Evolutionary conservation across 202 grass and related monocot genomes (phyloP).

Genomic region (Digitaria exilis): DNA sequence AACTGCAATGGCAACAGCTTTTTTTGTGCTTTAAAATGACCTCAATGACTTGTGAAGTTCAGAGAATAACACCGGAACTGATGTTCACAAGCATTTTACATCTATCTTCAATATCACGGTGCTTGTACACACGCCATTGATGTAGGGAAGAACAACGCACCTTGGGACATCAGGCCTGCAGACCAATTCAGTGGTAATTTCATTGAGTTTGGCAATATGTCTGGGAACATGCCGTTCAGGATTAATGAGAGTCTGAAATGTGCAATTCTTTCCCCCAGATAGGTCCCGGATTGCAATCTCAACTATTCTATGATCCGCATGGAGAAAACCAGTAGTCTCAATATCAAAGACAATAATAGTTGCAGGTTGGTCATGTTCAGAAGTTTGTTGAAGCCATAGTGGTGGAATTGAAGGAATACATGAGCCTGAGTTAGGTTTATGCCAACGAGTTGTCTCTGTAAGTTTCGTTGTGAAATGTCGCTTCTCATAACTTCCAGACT

Average conservation of each 20-base stretch:
- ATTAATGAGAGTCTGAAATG: slow-evolving; percentile 75
- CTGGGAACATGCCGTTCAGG: slow-evolving; percentile 37
- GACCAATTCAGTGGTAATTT: slow-evolving; percentile 53
- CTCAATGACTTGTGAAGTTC: not conserved
- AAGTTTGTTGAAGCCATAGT: slow-evolving; percentile 26
- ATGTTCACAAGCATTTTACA: not conserved
- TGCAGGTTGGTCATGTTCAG: slow-evolving; percentile 31
- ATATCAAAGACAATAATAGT: slow-evolving; percentile 81
- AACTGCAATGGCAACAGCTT: not conserved
- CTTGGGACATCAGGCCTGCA: slow-evolving; percentile 61
- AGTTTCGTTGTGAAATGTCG: slow-evolving; percentile 8
- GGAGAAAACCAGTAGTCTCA: slow-evolving; percentile 62
- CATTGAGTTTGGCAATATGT: not conserved
- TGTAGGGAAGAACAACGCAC: slow-evolving; percentile 39
- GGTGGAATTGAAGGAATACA: slow-evolving; percentile 41
- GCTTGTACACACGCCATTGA: not conserved
- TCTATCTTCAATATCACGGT: not conserved
- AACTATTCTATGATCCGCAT: slow-evolving; percentile 51
- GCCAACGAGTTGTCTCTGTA: slow-evolving; percentile 13
- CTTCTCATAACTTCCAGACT: slow-evolving; percentile 30
- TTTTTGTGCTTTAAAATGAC: not conserved
- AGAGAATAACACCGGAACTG: not conserved
- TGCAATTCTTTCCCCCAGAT: slow-evolving; percentile 69
- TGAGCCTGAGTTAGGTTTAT: not conserved
- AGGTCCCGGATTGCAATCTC: slow-evolving; percentile 77